phyloP scores from a whole-genome alignment of 2,329 filamentous ascomycete species.

The Beauveria pseudobassiana region DNA sequence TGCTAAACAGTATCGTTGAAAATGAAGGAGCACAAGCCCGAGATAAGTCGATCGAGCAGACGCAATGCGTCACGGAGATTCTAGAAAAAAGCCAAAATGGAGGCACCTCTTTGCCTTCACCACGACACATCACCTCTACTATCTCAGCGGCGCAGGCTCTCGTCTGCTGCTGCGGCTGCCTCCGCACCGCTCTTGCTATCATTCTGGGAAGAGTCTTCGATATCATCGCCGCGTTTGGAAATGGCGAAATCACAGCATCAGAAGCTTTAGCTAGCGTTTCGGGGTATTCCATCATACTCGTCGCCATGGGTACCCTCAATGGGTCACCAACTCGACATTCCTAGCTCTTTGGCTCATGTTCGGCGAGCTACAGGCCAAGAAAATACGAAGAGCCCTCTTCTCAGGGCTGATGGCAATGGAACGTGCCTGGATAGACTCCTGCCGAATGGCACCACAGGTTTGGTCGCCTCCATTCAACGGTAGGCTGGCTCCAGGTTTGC shows the following conservation, averaged over 20 bases:
- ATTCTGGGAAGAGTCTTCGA: conserved; percentile 71
- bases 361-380: conserved; percentile 71
- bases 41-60: background rate
- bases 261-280: conserved; percentile 50
- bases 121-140: conserved; percentile 46
- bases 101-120: conserved; percentile 65
- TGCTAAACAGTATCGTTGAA: background rate
- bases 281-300: conserved; percentile 54
- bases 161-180: conserved; percentile 53
- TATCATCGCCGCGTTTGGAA: conserved; percentile 58
- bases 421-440: conserved; percentile 76
- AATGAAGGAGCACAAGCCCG: background rate
- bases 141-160: conserved; percentile 47
- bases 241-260: conserved; percentile 38
- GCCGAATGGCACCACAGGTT: conserved; percentile 61
- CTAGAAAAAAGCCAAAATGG: conserved; percentile 22
- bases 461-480: conserved; percentile 68
- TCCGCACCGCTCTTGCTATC: conserved; percentile 59
- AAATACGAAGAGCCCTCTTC: conserved; percentile 59
- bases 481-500: conserved; percentile 31
- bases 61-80: background rate
- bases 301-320: conserved; percentile 57
- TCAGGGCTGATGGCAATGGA: conserved; percentile 61
- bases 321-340: conserved; percentile 59
- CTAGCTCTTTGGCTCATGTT: conserved; percentile 68